These are phyloP conservation scores for Phytopythium vexans DNA, from an alignment of 352 stramenopile species.

Conservation along the genomic window DNA sequence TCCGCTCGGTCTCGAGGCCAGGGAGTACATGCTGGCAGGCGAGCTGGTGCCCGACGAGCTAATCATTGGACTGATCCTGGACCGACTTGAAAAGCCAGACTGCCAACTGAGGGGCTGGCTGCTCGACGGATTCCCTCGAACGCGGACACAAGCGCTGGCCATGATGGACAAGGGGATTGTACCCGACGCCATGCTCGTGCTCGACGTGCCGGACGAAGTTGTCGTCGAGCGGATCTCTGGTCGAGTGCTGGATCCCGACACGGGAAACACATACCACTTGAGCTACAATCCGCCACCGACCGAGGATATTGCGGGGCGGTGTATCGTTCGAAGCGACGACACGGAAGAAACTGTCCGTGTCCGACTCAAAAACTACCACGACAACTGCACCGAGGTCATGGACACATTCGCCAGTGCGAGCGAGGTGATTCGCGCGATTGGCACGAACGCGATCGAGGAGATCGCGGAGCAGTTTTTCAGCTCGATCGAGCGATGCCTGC, in stretches of 20 bases:
- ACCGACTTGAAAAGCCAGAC: constrained; percentile 70
- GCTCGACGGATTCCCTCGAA: constrained; percentile 95
- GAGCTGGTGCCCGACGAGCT: constrained; percentile 93
- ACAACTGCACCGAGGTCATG: constrained; percentile 51
- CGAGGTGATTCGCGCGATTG: constrained; percentile 42
- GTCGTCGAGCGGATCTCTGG: constrained; percentile 94
- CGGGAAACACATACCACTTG: constrained; percentile 91
- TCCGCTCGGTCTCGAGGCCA: constrained; percentile 71
- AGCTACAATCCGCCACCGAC: constrained; percentile 77
- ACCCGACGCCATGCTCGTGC: constrained; percentile 92
- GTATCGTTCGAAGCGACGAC: constrained; percentile 79
- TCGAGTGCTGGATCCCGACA: constrained; percentile 88
- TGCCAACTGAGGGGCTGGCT: constrained; percentile 81
- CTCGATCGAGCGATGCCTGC: constrained; percentile 42
- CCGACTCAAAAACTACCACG: constrained; percentile 83
- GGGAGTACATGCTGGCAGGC: constrained; percentile 91
- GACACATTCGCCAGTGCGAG: constrained; percentile 32
- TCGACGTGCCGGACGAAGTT: constrained; percentile 93
- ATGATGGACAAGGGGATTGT: constrained; percentile 64
- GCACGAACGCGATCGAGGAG: constrained; percentile 43
- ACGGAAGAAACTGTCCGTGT: constrained; percentile 88
- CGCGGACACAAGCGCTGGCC: constrained; percentile 72
- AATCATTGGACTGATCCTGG: constrained; percentile 93
- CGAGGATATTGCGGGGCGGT: constrained; percentile 56
- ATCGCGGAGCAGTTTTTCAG: constrained; percentile 56